Percentiles rank a stretch among this genome's conserved stretches.
phyloP scores from a whole-genome alignment of 306 rosid genomes.

The Cucumis sativus region DNA sequence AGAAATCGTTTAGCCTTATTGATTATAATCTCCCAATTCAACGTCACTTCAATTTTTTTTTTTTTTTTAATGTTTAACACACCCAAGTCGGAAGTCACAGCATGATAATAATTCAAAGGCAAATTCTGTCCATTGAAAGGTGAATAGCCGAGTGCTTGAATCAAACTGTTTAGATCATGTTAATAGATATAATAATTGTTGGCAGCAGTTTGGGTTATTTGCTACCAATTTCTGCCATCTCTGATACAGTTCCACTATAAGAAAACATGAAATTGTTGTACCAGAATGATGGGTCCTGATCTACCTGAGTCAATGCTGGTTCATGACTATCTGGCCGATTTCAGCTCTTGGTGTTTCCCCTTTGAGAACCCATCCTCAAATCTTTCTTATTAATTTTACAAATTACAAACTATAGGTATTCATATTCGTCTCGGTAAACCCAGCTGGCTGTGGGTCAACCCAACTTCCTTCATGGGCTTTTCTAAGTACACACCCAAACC shows the following conservation, averaged over 20 bases:
- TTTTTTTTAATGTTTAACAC: background rate
- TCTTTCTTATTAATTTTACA: background rate
- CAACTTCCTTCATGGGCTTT: conserved; percentile 9
- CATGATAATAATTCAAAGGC: background rate
- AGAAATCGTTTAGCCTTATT: background rate
- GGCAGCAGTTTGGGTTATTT: background rate
- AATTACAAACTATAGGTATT: background rate
- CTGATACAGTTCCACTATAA: background rate
- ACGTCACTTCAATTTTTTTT: background rate
- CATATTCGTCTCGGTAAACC: conserved; percentile 6
- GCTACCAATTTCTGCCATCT: background rate
- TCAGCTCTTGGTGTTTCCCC: conserved; percentile 7
- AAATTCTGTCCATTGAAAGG: background rate
- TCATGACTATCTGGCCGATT: background rate
- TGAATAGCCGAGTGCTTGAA: background rate
- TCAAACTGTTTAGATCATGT: background rate
- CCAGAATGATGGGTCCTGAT: conserved; percentile 3
- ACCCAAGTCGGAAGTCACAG: background rate
- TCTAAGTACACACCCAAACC: conserved; percentile 1
- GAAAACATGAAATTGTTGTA: background rate
- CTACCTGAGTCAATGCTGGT: conserved; percentile 2
- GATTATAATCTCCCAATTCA: background rate
- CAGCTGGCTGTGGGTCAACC: conserved; percentile 7
- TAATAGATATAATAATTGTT: background rate
- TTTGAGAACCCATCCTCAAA: conserved; percentile 7